Conservation (phyloP, 2,329 filamentous ascomycete genomes). For the Trichoderma sp. region DNA sequence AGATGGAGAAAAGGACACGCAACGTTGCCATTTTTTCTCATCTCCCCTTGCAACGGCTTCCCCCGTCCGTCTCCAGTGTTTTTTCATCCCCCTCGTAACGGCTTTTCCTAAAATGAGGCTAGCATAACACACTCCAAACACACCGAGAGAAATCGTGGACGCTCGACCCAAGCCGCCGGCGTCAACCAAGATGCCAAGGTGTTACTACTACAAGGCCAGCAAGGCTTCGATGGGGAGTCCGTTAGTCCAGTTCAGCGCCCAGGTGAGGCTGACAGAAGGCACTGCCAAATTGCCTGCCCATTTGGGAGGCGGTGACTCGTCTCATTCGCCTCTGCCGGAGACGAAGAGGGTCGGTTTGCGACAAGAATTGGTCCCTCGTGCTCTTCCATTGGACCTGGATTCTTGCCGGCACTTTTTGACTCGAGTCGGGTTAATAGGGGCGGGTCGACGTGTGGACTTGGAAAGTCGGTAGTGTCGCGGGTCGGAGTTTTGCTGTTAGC, state of each 20-base stretch:
- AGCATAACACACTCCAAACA: constrained; percentile 2
- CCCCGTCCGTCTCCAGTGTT: constrained; percentile 13
- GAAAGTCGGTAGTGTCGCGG: not conserved
- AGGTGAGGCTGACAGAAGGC: constrained; percentile 21
- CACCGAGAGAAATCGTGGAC: not conserved
- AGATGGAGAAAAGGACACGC: constrained; percentile 17
- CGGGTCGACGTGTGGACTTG: not conserved
- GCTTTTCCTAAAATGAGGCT: constrained; percentile 26
- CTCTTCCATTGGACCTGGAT: not conserved
- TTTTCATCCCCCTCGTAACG: not conserved
- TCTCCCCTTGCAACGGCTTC: constrained; percentile 6
- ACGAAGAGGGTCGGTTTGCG: not conserved
- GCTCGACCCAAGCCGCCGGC: constrained; percentile 15
- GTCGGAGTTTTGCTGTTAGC: constrained; percentile 8
- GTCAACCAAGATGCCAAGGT: not conserved
- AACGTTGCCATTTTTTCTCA: constrained; percentile 8
- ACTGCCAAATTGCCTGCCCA: constrained; percentile 22
- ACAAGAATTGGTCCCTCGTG: not conserved
- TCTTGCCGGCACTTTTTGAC: constrained; percentile 6
- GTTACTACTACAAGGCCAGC: not conserved
- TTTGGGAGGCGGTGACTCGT: constrained; percentile 22
- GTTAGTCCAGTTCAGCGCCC: not conserved
- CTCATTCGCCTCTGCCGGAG: constrained; percentile 16
- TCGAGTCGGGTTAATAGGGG: constrained; percentile 7
- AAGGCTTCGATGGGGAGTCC: not conserved